phyloP scores from a whole-genome alignment of 768 basidiomycete species.

The Hortiboletus flavorubellus region DNA sequence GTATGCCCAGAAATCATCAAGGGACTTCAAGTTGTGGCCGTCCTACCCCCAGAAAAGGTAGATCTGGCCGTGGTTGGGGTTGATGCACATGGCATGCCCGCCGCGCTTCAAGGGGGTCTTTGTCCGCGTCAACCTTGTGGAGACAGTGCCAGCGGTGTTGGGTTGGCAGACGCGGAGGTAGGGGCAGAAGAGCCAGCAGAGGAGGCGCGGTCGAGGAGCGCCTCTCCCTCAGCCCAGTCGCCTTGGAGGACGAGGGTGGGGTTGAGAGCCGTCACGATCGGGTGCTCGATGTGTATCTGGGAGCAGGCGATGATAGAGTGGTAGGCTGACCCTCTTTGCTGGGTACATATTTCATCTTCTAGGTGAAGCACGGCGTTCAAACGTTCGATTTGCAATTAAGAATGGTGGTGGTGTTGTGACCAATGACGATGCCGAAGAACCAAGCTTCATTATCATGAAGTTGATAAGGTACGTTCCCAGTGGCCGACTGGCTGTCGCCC shows the following conservation, averaged over 20 bases:
- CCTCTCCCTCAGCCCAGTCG: too few species aligned
- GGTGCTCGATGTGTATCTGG: too few species aligned
- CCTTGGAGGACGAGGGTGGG: too few species aligned
- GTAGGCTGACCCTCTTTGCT: constrained; percentile 40
- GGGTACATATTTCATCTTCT: constrained; percentile 56
- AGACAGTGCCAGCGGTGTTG: too few species aligned
- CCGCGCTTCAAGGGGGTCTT: constrained; percentile 56
- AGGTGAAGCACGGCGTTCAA: constrained; percentile 62
- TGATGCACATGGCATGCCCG: constrained; percentile 82
- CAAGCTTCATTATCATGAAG: constrained; percentile 67
- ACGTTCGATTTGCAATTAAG: constrained; percentile 59
- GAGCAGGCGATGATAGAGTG: too few species aligned
- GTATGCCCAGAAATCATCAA: too few species aligned
- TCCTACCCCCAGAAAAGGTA: constrained; percentile 67
- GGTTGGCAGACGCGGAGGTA: too few species aligned
- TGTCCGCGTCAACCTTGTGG: too few species aligned
- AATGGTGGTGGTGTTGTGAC: constrained; percentile 51
- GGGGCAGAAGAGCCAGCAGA: too few species aligned
- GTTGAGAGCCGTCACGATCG: too few species aligned
- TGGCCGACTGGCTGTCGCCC: neutral
- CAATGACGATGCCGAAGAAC: constrained; percentile 45
- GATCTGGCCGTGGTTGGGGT: constrained; percentile 55
- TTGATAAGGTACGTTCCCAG: constrained; percentile 57
- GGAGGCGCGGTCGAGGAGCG: too few species aligned
- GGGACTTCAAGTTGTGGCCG: too few species aligned